Evolutionary conservation across 208 protist genomes (phyloP).

Genomic region (Crithidia expoeki): DNA sequence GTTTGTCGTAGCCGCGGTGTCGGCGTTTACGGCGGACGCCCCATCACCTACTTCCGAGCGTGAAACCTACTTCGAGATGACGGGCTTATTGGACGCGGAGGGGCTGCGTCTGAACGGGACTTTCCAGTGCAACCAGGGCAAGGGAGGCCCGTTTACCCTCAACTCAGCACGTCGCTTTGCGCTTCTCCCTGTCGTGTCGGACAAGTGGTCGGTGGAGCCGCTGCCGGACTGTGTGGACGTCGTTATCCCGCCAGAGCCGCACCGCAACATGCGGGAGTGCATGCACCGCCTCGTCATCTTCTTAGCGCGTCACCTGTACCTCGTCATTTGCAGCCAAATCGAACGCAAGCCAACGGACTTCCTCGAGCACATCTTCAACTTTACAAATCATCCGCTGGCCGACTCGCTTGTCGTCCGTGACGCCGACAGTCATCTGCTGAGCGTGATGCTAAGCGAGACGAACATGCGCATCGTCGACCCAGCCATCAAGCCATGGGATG

Average conservation of each 20-base stretch:
- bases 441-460: slow-evolving; percentile 65
- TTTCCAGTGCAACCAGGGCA: slow-evolving; percentile 60
- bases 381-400: slow-evolving; percentile 76
- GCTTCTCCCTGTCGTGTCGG: slow-evolving; percentile 47
- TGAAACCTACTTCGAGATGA: slow-evolving; percentile 40
- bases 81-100: slow-evolving; percentile 70
- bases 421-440: slow-evolving; percentile 51
- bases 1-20: slow-evolving; percentile 17
- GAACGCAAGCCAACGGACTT: slow-evolving; percentile 49
- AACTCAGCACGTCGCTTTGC: slow-evolving; percentile 59
- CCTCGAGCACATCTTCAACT: slow-evolving; percentile 67
- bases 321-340: slow-evolving; percentile 68
- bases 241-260: slow-evolving; percentile 45
- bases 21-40: neutral
- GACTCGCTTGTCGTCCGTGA: slow-evolving; percentile 57
- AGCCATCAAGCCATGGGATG: slow-evolving; percentile 76
- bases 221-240: slow-evolving; percentile 76
- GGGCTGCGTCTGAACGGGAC: slow-evolving; percentile 70
- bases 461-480: slow-evolving; percentile 66
- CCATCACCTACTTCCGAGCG: slow-evolving; percentile 2
- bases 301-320: slow-evolving; percentile 84
- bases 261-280: slow-evolving; percentile 50
- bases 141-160: slow-evolving; percentile 56
- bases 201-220: slow-evolving; percentile 71
- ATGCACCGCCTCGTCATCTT: slow-evolving; percentile 89